phyloP scores from a whole-genome alignment of 202 grass and related monocot genomes.

The Eragrostis tef region DNA sequence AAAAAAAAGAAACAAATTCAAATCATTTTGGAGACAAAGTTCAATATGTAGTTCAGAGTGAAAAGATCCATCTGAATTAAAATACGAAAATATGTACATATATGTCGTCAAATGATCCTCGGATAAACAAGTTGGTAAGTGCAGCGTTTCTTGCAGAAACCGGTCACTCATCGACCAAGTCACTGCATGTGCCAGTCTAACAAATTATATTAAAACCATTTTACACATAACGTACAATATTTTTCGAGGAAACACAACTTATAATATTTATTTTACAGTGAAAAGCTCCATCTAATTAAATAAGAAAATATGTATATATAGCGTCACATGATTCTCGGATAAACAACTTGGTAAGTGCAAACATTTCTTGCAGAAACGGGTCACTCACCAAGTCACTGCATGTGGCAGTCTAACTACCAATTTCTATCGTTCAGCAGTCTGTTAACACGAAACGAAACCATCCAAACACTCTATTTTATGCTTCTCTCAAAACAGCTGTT shows the following conservation, averaged over 20 bases:
- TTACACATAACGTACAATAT: too few species aligned
- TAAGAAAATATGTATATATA: neutral
- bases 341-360: neutral
- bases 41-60: too few species aligned
- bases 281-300: too few species aligned
- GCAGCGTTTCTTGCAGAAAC: neutral
- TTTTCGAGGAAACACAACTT: too few species aligned
- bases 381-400: too few species aligned
- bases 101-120: neutral
- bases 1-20: too few species aligned
- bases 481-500: neutral
- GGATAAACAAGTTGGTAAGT: neutral
- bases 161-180: too few species aligned
- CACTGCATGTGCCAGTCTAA: too few species aligned
- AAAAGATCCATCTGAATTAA: too few species aligned
- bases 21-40: too few species aligned
- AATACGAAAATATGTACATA: neutral
- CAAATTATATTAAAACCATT: too few species aligned
- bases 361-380: neutral
- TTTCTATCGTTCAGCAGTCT: neutral
- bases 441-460: slow-evolving; percentile 43
- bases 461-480: slow-evolving; percentile 17
- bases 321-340: neutral
- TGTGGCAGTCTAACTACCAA: neutral
- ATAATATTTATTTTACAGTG: too few species aligned